Conservation (phyloP, 345 rosid species). For the Clarkia xantiana region DNA sequence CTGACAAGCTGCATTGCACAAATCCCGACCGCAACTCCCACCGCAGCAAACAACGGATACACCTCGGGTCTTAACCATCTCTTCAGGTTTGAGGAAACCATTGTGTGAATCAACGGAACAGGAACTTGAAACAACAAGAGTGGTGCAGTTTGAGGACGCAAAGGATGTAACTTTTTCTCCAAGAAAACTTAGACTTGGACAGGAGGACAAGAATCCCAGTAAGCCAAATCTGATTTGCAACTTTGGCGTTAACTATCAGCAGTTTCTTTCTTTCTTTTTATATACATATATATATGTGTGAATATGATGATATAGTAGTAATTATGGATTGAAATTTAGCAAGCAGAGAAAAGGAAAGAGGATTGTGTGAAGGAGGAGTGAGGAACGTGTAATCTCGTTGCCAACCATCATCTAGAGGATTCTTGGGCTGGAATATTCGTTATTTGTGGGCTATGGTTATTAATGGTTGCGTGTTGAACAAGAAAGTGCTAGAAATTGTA, state of each 20-base stretch:
- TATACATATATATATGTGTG: no score
- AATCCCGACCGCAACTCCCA: constrained; percentile 44
- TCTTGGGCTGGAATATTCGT: no score
- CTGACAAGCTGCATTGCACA: constrained; percentile 42
- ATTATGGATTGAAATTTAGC: no score
- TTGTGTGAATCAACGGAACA: background rate
- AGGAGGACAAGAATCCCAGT: background rate
- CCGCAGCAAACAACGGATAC: constrained; percentile 41
- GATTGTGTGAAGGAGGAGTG: no score
- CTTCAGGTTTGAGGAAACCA: constrained; percentile 4
- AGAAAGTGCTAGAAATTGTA: no score
- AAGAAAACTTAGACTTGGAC: constrained; percentile 8
- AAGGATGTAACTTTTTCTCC: constrained; percentile 3
- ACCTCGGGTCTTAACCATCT: constrained; percentile 30
- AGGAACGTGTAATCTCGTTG: no score
- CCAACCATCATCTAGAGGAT: no score
- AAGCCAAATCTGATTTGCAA: background rate
- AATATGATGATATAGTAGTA: no score
- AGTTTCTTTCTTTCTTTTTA: no score
- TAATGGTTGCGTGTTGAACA: no score
- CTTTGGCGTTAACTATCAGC: background rate
- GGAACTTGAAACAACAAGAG: background rate
- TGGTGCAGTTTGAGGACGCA: background rate
- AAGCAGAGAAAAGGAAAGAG: no score
- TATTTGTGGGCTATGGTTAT: no score